Conservation (phyloP, 148 eudicot species). For the Rhododendron mucronatum region DNA sequence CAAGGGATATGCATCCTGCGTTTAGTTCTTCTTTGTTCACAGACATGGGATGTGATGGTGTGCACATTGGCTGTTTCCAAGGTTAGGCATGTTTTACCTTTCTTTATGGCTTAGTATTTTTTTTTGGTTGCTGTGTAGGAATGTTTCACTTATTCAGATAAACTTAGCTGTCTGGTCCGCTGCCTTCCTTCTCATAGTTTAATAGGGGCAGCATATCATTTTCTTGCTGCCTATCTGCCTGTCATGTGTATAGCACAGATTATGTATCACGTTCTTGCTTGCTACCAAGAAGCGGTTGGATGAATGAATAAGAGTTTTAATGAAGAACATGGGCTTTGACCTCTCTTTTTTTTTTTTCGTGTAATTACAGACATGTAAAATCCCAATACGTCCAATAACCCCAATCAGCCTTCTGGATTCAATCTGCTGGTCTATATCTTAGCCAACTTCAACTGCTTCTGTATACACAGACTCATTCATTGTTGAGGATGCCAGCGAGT, state of each 20-base stretch:
- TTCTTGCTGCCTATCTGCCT: not conserved
- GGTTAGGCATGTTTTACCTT: not conserved
- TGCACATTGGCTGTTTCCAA: not conserved
- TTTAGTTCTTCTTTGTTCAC: slow-evolving; percentile 1
- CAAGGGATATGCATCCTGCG: not conserved
- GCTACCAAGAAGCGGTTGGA: not conserved
- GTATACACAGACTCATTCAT: slow-evolving; percentile 57
- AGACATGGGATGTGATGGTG: not conserved
- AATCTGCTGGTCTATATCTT: slow-evolving; percentile 89
- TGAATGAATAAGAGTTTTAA: not conserved
- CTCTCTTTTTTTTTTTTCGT: not conserved
- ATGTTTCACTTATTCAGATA: slow-evolving; percentile 2
- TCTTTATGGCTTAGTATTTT: not conserved
- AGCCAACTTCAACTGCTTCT: slow-evolving; percentile 75
- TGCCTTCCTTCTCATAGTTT: not conserved
- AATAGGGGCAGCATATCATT: not conserved
- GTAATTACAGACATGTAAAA: slow-evolving; percentile 53
- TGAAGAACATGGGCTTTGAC: not conserved
- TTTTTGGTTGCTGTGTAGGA: not conserved
- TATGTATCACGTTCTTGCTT: not conserved
- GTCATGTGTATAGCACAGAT: not conserved
- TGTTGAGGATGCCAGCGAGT: slow-evolving; percentile 34
- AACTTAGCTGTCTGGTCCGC: not conserved
- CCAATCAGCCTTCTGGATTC: slow-evolving; percentile 77
- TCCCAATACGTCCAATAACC: slow-evolving; percentile 60